phyloP scores from a whole-genome alignment of 805 yeast species.

The Ogataea glucozyma region DNA sequence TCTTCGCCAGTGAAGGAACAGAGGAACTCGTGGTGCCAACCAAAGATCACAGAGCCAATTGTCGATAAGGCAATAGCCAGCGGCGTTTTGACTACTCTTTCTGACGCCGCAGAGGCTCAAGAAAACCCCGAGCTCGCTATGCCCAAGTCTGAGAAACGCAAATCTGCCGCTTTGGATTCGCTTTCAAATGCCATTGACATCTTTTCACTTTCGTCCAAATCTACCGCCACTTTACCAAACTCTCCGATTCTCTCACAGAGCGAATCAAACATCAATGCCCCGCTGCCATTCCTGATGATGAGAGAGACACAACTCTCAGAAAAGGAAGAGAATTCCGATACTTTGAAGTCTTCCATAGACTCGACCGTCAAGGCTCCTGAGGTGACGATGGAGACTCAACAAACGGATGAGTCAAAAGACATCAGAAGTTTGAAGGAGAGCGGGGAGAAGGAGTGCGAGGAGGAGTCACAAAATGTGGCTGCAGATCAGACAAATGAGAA shows the following conservation, averaged over 20 bases:
- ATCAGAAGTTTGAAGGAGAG: neutral
- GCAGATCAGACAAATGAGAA: neutral
- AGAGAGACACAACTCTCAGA: neutral
- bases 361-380: slow-evolving; percentile 4
- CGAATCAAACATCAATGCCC: neutral
- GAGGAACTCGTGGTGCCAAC: slow-evolving; percentile 32
- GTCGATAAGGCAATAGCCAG: slow-evolving; percentile 35
- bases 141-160: slow-evolving; percentile 31
- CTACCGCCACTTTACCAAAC: slow-evolving; percentile 19
- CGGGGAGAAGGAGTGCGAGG: neutral
- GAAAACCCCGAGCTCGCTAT: slow-evolving; percentile 10
- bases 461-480: neutral
- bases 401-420: neutral
- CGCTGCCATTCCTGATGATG: neutral
- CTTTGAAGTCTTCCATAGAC: slow-evolving; percentile 1
- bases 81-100: slow-evolving; percentile 31
- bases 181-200: slow-evolving; percentile 36
- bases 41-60: slow-evolving; percentile 34
- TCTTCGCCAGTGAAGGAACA: slow-evolving; percentile 34
- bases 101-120: slow-evolving; percentile 8
- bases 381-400: neutral
- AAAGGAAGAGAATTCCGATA: slow-evolving; percentile 5
- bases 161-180: slow-evolving; percentile 36
- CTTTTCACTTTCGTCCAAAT: slow-evolving; percentile 27
- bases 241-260: slow-evolving; percentile 16